Percentiles rank a stretch among this genome's conserved stretches.
These are phyloP conservation scores for Nicotiana undulata DNA, from an alignment of 257 asterid species.

Conservation along the genomic window DNA sequence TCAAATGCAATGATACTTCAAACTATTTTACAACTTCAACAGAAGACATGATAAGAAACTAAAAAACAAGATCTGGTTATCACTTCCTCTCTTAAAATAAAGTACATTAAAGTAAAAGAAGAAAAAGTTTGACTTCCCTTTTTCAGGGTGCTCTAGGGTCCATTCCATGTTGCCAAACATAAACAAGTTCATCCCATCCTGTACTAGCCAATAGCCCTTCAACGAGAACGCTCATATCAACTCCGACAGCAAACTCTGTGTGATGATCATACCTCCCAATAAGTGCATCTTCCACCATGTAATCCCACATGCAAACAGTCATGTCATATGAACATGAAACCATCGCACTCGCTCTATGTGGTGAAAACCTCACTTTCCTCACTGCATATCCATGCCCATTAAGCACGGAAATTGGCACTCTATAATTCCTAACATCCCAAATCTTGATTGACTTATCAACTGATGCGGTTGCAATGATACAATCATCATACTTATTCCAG, in stretches of 20 bases:
- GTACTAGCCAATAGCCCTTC: constrained; percentile 97
- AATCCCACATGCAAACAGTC: constrained; percentile 96
- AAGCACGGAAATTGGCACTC: constrained; percentile 82
- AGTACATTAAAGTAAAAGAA: constrained; percentile 5
- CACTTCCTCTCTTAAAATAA: neutral
- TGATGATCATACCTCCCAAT: constrained; percentile 90
- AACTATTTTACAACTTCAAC: neutral
- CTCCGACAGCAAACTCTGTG: constrained; percentile 88
- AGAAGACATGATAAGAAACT: neutral
- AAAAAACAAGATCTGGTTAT: neutral
- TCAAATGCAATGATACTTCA: constrained; percentile 2
- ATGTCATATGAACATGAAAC: constrained; percentile 92
- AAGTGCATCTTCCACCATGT: constrained; percentile 89
- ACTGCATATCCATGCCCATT: constrained; percentile 92
- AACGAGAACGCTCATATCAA: constrained; percentile 88
- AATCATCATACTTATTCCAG: constrained; percentile 93
- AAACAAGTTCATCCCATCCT: constrained; percentile 96
- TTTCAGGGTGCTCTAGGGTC: constrained; percentile 87
- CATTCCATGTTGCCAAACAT: constrained; percentile 94
- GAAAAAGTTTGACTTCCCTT: neutral
- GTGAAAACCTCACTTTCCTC: constrained; percentile 92
- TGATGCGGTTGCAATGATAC: constrained; percentile 87
- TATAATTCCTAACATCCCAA: constrained; percentile 88
- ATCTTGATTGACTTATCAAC: constrained; percentile 88
- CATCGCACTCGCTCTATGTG: constrained; percentile 64